These are phyloP conservation scores for Fraxinus baroniana DNA, from an alignment of 305 asterid species.

Conservation along the genomic window DNA sequence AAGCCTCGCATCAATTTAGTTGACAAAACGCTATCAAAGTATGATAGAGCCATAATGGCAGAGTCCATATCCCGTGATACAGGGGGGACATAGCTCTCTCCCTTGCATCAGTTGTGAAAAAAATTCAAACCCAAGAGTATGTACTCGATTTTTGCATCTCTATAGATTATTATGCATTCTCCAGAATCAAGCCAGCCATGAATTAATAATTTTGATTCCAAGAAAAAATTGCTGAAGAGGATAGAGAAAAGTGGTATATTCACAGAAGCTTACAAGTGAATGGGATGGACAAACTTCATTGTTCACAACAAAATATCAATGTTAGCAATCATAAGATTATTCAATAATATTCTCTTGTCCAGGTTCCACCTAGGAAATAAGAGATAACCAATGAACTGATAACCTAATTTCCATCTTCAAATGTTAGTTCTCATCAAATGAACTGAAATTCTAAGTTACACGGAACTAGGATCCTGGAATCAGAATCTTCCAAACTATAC, in stretches of 20 bases:
- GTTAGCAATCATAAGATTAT: neutral
- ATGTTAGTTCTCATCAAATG: neutral
- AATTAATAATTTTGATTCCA: neutral
- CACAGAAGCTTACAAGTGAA: neutral
- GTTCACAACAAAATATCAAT: neutral
- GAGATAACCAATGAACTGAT: neutral
- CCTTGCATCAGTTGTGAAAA: neutral
- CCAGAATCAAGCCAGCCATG: neutral
- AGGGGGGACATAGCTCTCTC: neutral
- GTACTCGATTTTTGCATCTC: neutral
- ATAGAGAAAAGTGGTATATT: neutral
- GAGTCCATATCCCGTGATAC: neutral
- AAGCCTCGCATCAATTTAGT: neutral
- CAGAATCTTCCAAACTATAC: neutral
- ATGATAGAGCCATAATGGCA: neutral
- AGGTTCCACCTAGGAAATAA: neutral
- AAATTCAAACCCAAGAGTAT: neutral
- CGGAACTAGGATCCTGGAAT: neutral
- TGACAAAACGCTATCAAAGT: neutral
- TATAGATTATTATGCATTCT: neutral
- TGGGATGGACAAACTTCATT: neutral
- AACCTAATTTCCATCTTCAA: neutral
- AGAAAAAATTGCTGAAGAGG: neutral
- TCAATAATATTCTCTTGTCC: neutral
- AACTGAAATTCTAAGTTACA: neutral